Evolutionary conservation across 192 early-diverging fungal species (phyloP).

Genomic region (Linnemannia schmuckeri): DNA sequence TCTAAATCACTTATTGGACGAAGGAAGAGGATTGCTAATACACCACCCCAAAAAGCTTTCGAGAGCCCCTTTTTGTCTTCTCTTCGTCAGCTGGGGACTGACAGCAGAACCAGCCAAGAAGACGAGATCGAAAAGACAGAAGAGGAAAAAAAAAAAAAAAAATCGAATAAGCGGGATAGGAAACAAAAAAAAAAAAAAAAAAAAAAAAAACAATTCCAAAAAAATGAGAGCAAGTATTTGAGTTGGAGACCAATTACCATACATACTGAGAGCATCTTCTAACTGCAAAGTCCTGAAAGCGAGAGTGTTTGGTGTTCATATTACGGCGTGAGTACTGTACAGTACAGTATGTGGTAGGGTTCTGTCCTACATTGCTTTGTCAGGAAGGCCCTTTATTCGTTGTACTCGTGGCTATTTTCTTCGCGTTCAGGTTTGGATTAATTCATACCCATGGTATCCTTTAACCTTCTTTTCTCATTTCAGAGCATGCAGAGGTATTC

Average conservation of each 20-base stretch:
- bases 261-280: neutral
- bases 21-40: neutral
- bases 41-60: neutral
- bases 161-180: neutral
- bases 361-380: conserved; percentile 11
- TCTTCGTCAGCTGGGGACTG: neutral
- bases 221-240: neutral
- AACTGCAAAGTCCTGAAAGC: neutral
- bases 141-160: neutral
- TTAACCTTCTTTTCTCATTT: neutral
- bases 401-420: neutral
- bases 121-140: neutral
- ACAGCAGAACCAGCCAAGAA: neutral
- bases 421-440: neutral
- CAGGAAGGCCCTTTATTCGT: neutral
- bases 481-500: neutral
- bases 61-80: neutral
- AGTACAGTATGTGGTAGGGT: neutral
- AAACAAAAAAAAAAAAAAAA: neutral
- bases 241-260: neutral
- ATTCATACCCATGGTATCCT: neutral
- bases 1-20: neutral
- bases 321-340: neutral
- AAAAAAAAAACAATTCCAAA: neutral
- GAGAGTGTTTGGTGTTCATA: neutral